phyloP scores from a whole-genome alignment of 352 stramenopile species.

The Ophiocytium majus region DNA sequence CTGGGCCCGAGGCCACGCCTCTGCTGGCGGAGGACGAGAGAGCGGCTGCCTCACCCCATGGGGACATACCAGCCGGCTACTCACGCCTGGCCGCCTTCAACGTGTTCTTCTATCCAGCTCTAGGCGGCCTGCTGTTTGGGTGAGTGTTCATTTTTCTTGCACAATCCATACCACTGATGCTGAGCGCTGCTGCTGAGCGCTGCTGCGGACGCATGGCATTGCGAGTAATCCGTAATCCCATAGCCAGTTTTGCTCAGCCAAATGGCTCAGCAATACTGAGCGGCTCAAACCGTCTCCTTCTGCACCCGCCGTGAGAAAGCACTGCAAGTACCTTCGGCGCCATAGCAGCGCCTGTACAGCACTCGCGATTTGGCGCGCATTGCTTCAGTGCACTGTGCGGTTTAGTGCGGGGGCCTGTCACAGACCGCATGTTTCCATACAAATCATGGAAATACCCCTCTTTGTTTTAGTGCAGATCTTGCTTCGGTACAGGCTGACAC shows the following conservation, averaged over 20 bases:
- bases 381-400: too few relatives aligned
- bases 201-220: neutral
- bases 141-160: neutral
- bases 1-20: neutral
- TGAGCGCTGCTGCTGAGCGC: neutral
- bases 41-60: neutral
- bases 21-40: neutral
- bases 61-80: neutral
- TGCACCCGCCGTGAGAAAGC: neutral
- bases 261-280: neutral
- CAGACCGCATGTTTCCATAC: neutral
- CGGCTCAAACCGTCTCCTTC: neutral
- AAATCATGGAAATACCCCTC: neutral
- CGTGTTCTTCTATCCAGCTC: conserved; percentile 11
- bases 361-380: too few relatives aligned
- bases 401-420: too few relatives aligned
- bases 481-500: neutral
- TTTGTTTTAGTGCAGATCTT: neutral
- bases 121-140: conserved; percentile 22
- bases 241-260: neutral
- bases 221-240: neutral
- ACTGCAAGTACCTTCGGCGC: too few relatives aligned
- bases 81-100: neutral
- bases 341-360: too few relatives aligned
- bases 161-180: neutral